Conservation (phyloP, 2,329 filamentous ascomycete species). For the Fulvia fulva region DNA sequence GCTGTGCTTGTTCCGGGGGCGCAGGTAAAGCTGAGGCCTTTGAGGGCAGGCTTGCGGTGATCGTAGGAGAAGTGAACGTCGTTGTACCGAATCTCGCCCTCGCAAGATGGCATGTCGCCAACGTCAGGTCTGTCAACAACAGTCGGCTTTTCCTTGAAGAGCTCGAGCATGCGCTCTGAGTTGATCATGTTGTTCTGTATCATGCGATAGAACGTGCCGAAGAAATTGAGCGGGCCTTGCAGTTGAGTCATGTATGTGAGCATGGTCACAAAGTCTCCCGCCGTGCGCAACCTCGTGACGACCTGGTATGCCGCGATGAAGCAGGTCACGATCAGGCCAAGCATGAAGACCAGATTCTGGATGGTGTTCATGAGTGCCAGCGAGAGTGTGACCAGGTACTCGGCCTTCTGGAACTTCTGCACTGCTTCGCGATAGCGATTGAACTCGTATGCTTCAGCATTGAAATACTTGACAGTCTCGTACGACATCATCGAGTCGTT, state of each 20-base stretch:
- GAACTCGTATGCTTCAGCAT: constrained; percentile 57
- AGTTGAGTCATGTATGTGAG: constrained; percentile 72
- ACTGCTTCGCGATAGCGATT: constrained; percentile 56
- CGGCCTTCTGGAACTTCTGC: constrained; percentile 53
- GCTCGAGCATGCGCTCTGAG: constrained; percentile 85
- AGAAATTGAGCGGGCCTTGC: constrained; percentile 67
- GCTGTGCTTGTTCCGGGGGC: constrained; percentile 88
- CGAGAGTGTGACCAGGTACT: constrained; percentile 55
- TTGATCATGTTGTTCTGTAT: constrained; percentile 98
- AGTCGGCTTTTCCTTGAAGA: constrained; percentile 94
- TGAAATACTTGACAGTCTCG: constrained; percentile 69
- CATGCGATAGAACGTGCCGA: constrained; percentile 90
- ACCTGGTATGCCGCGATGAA: constrained; percentile 70
- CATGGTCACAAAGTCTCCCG: constrained; percentile 67
- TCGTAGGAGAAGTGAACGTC: constrained; percentile 92
- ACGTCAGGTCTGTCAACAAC: constrained; percentile 74
- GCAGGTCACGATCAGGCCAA: constrained; percentile 63
- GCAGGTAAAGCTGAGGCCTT: constrained; percentile 80
- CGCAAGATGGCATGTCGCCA: constrained; percentile 60
- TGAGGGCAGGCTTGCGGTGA: constrained; percentile 75
- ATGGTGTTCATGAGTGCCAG: constrained; percentile 58
- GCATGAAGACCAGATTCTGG: constrained; percentile 61
- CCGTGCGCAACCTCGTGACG: constrained; percentile 54
- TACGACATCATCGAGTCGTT: constrained; percentile 99
- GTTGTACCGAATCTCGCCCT: constrained; percentile 80